phyloP scores from a whole-genome alignment of 495 filamentous ascomycete species.

The Penicillium cosmopolitanum region DNA sequence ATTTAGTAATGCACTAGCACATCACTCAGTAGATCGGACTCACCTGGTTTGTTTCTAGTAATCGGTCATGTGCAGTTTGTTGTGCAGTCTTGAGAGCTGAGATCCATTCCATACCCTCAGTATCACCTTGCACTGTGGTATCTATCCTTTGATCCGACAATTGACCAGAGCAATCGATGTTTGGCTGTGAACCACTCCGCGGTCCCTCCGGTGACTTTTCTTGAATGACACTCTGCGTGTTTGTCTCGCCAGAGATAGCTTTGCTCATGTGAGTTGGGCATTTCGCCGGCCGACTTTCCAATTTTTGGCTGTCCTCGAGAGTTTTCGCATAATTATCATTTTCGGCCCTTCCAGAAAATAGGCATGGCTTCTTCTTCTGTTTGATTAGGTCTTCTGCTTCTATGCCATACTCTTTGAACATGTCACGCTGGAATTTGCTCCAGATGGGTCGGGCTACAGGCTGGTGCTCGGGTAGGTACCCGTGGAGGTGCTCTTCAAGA shows the following conservation, averaged over 20 bases:
- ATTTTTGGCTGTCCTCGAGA: neutral
- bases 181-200: neutral
- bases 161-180: neutral
- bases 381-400: slow-evolving; percentile 13
- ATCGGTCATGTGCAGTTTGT: slow-evolving; percentile 23
- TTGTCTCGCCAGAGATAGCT: neutral
- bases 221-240: too few relatives aligned
- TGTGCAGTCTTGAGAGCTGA: slow-evolving; percentile 29
- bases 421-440: slow-evolving; percentile 29
- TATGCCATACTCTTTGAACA: slow-evolving; percentile 31
- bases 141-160: neutral
- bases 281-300: neutral
- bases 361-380: neutral
- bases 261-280: neutral
- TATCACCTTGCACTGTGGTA: slow-evolving; percentile 2
- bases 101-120: slow-evolving; percentile 29
- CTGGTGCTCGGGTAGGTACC: neutral
- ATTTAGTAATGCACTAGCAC: slow-evolving; percentile 6
- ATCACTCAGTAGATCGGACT: slow-evolving; percentile 4
- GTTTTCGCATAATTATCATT: neutral
- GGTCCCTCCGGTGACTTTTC: neutral
- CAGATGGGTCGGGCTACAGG: slow-evolving; percentile 6
- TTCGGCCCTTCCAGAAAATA: neutral
- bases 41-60: slow-evolving; percentile 33
- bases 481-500: slow-evolving; percentile 2